Percentiles rank a stretch among this genome's conserved stretches.
Evolutionary conservation across 2,329 filamentous ascomycete species (phyloP).

Genomic region (Coniella lustricola): DNA sequence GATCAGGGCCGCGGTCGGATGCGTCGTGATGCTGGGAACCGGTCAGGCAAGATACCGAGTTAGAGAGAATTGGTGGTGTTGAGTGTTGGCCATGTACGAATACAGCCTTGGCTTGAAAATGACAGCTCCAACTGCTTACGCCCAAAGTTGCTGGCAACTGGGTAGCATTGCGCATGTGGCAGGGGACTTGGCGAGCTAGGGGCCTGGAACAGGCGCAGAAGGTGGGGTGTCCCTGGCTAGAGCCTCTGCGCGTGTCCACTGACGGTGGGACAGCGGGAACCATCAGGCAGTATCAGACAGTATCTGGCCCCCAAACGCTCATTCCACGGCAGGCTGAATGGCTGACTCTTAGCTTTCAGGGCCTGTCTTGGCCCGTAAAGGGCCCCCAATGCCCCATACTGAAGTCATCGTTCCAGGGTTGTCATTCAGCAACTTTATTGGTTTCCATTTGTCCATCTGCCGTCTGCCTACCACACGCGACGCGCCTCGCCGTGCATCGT

Average conservation of each 20-base stretch:
- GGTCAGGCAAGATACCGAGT: background rate
- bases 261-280: too few relatives aligned
- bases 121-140: conserved; percentile 1
- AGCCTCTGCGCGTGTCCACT: too few relatives aligned
- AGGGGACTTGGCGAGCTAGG: conserved; percentile 1
- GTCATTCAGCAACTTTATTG: too few relatives aligned
- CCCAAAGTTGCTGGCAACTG: background rate
- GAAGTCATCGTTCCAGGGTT: too few relatives aligned
- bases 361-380: too few relatives aligned
- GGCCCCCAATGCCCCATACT: too few relatives aligned
- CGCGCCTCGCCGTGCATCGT: too few relatives aligned
- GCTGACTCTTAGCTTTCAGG: too few relatives aligned
- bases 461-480: too few relatives aligned
- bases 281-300: background rate
- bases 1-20: background rate
- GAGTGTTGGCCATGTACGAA: background rate
- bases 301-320: background rate
- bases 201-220: background rate
- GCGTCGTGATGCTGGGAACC: background rate
- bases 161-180: background rate
- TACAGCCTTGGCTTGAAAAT: background rate
- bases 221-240: background rate
- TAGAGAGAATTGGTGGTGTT: conserved; percentile 3
- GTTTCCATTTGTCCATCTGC: too few relatives aligned
- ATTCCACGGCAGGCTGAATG: background rate